These are phyloP conservation scores for Solanum tarapatanum DNA, from an alignment of 257 asterid genomes.

Conservation along the genomic window DNA sequence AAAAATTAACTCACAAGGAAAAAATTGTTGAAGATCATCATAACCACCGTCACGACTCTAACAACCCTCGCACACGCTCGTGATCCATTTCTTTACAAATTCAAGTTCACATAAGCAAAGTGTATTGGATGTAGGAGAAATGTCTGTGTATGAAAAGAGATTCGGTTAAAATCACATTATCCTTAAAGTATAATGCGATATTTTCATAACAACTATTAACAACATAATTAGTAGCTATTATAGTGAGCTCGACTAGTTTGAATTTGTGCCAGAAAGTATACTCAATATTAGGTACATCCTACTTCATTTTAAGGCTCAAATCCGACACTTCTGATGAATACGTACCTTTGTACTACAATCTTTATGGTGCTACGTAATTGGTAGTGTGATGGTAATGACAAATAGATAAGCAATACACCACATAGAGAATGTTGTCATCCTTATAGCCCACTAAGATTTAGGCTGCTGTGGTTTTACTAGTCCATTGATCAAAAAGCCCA, in stretches of 20 bases:
- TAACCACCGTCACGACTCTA: not conserved
- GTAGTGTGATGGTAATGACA: not conserved
- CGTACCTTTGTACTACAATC: no score
- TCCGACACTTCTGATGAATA: not conserved
- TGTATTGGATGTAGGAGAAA: not conserved
- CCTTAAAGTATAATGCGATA: no score
- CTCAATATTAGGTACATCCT: not conserved
- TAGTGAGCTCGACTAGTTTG: not conserved
- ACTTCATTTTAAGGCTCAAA: not conserved
- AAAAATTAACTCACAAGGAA: not conserved
- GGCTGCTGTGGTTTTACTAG: not conserved
- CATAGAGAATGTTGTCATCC: not conserved
- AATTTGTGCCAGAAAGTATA: not conserved
- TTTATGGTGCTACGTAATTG: not conserved
- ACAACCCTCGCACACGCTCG: not conserved
- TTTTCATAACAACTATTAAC: not conserved
- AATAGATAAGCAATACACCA: not conserved
- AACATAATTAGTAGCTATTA: not conserved
- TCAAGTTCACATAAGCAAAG: not conserved
- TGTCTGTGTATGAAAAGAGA: no score
- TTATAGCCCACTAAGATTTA: not conserved
- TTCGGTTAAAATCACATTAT: not conserved
- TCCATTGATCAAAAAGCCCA: not conserved
- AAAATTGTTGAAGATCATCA: not conserved
- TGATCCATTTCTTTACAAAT: not conserved